phyloP scores from a whole-genome alignment of 495 filamentous ascomycete species.

The Trypethelium eluteriae region DNA sequence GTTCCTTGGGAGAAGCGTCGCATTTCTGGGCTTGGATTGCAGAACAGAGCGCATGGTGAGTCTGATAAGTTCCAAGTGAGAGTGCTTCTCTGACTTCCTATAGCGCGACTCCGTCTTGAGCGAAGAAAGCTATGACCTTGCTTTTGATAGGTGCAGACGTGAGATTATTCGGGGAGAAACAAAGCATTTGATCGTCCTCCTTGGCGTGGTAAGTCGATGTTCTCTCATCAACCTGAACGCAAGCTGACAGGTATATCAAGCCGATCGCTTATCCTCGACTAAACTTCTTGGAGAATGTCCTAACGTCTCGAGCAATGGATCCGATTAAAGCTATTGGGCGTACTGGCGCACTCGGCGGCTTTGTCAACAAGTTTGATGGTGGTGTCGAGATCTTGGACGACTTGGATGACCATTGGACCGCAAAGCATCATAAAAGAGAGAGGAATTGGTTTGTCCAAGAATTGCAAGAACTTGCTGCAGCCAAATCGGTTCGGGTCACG shows the following conservation, averaged over 20 bases:
- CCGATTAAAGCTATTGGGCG: conserved; percentile 83
- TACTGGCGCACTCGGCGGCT: conserved; percentile 66
- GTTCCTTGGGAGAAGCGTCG: conserved; percentile 65
- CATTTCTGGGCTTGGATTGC: conserved; percentile 82
- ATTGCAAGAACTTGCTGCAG: conserved; percentile 80
- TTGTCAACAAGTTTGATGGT: conserved; percentile 85
- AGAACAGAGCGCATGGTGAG: conserved; percentile 70
- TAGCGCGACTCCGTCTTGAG: conserved; percentile 66
- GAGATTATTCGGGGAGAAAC: conserved; percentile 78
- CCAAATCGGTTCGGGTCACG: conserved; percentile 85
- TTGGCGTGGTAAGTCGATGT: conserved; percentile 36
- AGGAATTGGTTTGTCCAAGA: conserved; percentile 80
- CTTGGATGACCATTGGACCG: conserved; percentile 93
- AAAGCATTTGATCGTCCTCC: conserved; percentile 79
- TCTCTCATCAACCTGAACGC: background rate
- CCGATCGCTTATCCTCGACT: conserved; percentile 92
- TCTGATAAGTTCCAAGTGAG: background rate
- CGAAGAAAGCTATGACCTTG: conserved; percentile 68
- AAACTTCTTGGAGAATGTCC: conserved; percentile 60
- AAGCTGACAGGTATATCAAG: conserved; percentile 13
- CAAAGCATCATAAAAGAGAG: conserved; percentile 84
- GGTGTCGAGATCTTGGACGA: conserved; percentile 91
- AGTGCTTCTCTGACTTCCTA: conserved; percentile 21
- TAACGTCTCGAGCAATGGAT: conserved; percentile 77
- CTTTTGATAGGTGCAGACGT: conserved; percentile 73